These are phyloP conservation scores for Clarireedia homoeocarpa DNA, from an alignment of 2,329 filamentous ascomycete genomes.

Conservation along the genomic window DNA sequence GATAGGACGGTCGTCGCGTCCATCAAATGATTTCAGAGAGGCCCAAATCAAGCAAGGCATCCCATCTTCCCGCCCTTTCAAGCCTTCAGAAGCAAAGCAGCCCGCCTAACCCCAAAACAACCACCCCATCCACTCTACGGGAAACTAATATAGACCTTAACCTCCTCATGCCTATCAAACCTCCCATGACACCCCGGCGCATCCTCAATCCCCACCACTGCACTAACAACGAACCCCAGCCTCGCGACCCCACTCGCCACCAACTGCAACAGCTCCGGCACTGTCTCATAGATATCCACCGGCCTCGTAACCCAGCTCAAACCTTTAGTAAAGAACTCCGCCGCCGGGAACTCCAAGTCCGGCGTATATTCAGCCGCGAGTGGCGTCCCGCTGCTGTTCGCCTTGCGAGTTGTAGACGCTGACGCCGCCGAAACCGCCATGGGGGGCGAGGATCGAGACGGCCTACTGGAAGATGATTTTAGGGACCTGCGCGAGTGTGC, in stretches of 20 bases:
- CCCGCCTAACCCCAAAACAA: too few relatives aligned
- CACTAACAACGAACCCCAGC: conserved; percentile 58
- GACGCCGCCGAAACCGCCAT: conserved; percentile 25
- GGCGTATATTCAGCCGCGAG: too few relatives aligned
- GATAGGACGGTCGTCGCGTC: too few relatives aligned
- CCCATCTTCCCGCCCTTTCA: not conserved
- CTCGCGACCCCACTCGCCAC: conserved; percentile 44
- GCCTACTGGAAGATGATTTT: conserved; percentile 38
- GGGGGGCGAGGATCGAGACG: conserved; percentile 23
- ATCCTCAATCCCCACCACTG: conserved; percentile 56
- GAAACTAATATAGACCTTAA: too few relatives aligned
- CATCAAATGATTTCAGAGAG: too few relatives aligned
- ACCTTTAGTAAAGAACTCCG: conserved; percentile 50
- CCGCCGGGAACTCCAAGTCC: too few relatives aligned
- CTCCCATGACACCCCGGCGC: conserved; percentile 54
- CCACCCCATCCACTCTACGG: too few relatives aligned
- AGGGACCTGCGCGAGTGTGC: conserved; percentile 48
- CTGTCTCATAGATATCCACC: conserved; percentile 58
- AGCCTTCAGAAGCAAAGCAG: too few relatives aligned
- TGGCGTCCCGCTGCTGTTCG: too few relatives aligned
- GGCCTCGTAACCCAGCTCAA: conserved; percentile 62
- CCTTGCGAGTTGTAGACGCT: too few relatives aligned
- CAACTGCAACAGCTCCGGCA: conserved; percentile 50
- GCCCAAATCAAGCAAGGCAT: too few relatives aligned
- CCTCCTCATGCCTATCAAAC: conserved; percentile 50